Conservation (phyloP, 2,329 filamentous ascomycete genomes). For the Orbilia quercus region DNA sequence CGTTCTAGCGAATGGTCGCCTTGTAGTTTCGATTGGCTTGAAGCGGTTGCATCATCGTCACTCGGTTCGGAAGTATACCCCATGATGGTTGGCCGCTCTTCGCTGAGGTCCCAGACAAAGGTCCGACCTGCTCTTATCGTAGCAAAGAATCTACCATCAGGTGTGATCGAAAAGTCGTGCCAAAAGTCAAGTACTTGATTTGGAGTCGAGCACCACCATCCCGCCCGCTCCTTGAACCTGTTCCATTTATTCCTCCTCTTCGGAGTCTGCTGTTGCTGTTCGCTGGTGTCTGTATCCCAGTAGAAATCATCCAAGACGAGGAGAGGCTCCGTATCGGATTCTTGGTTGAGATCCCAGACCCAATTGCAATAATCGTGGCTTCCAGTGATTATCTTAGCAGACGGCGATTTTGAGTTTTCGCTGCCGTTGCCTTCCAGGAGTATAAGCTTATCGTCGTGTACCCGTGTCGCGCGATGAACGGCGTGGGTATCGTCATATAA, state of each 20-base stretch:
- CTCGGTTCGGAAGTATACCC: slow-evolving; percentile 34
- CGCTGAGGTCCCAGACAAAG: slow-evolving; percentile 59
- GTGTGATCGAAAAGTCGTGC: slow-evolving; percentile 58
- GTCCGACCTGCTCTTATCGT: slow-evolving; percentile 58
- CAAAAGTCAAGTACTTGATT: slow-evolving; percentile 60
- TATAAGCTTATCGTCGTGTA: slow-evolving; percentile 58
- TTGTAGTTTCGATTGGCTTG: background rate
- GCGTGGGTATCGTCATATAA: slow-evolving; percentile 58
- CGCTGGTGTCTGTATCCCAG: slow-evolving; percentile 55
- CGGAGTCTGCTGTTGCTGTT: background rate
- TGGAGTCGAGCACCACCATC: slow-evolving; percentile 60
- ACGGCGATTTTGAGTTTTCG: background rate
- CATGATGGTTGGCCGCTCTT: slow-evolving; percentile 39
- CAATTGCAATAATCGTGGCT: slow-evolving; percentile 60
- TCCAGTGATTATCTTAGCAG: slow-evolving; percentile 57
- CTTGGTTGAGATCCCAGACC: slow-evolving; percentile 58
- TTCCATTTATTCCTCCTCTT: slow-evolving; percentile 55
- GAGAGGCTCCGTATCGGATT: slow-evolving; percentile 54
- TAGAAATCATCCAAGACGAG: slow-evolving; percentile 60
- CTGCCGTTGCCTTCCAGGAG: slow-evolving; percentile 42
- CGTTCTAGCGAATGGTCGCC: slow-evolving; percentile 36
- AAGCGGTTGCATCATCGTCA: background rate
- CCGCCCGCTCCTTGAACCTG: slow-evolving; percentile 58
- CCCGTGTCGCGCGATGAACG: slow-evolving; percentile 58
- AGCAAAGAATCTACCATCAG: slow-evolving; percentile 58